Percentiles rank a stretch among this genome's conserved stretches.
These are phyloP conservation scores for Rhizophlyctis rosea DNA, from an alignment of 192 early-diverging fungal genomes.

Conservation along the genomic window DNA sequence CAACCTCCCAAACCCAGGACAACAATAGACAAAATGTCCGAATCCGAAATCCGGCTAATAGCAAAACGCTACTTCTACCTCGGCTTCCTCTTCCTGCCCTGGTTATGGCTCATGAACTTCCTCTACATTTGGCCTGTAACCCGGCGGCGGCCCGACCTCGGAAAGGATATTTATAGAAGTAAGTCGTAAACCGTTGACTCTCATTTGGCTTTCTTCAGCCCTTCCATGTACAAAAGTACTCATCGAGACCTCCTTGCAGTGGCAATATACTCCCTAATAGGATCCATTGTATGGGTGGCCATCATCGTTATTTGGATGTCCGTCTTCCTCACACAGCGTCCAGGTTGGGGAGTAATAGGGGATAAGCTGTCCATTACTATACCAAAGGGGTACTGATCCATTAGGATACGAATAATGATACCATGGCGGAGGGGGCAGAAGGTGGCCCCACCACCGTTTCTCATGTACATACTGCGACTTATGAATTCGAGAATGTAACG, in stretches of 20 bases:
- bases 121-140: constrained; percentile 61
- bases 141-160: constrained; percentile 43
- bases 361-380: constrained; percentile 43
- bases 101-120: constrained; percentile 71
- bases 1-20: constrained; percentile 13
- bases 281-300: constrained; percentile 47
- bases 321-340: constrained; percentile 58
- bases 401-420: no score
- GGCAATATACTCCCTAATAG: constrained; percentile 48
- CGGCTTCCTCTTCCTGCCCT: constrained; percentile 47
- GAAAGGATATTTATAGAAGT: constrained; percentile 53
- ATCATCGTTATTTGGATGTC: constrained; percentile 55
- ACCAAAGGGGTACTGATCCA: constrained; percentile 31
- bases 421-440: no score
- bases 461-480: no score
- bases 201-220: not conserved
- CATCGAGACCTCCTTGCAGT: constrained; percentile 34
- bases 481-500: no score
- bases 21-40: constrained; percentile 42
- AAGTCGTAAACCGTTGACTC: constrained; percentile 20
- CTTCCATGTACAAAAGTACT: not conserved
- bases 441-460: no score
- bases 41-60: constrained; percentile 54
- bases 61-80: constrained; percentile 58
- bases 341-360: constrained; percentile 55